Evolutionary conservation across 768 basidiomycete genomes (phyloP).

Genomic region (Mycena latifolia): DNA sequence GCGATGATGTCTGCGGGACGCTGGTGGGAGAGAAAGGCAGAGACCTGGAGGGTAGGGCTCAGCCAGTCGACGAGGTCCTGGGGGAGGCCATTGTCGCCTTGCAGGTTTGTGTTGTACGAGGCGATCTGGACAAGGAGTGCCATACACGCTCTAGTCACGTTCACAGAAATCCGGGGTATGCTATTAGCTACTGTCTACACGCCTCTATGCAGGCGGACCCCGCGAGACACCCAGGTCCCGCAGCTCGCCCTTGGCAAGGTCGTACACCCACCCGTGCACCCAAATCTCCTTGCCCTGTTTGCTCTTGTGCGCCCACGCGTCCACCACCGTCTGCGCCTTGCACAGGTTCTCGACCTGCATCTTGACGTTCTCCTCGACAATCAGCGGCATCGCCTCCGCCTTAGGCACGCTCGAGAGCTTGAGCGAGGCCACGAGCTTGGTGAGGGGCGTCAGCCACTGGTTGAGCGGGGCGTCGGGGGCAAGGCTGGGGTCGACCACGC

Average conservation of each 20-base stretch:
- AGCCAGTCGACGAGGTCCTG: conserved; percentile 96
- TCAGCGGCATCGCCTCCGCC: conserved; percentile 53
- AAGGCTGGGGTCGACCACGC: conserved; percentile 48
- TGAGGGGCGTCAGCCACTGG: conserved; percentile 81
- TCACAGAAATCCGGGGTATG: conserved; percentile 2
- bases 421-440: conserved; percentile 61
- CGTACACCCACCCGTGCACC: conserved; percentile 83
- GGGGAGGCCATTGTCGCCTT: conserved; percentile 77
- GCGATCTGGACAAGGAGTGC: conserved; percentile 80
- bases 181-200: background rate
- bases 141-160: conserved; percentile 5
- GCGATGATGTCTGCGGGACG: conserved; percentile 87
- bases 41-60: conserved; percentile 82
- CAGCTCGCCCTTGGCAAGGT: conserved; percentile 68
- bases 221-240: conserved; percentile 66
- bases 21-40: conserved; percentile 74
- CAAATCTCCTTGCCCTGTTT: conserved; percentile 58
- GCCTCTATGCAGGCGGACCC: conserved; percentile 45
- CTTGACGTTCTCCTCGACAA: conserved; percentile 74
- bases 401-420: conserved; percentile 52
- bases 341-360: conserved; percentile 65
- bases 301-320: conserved; percentile 62
- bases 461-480: conserved; percentile 64
- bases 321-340: conserved; percentile 56
- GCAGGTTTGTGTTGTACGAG: conserved; percentile 93